Base-by-base conservation (phyloP, 768 basidiomycete genomes). In the Rhodotorula taiwanensis region DNA sequence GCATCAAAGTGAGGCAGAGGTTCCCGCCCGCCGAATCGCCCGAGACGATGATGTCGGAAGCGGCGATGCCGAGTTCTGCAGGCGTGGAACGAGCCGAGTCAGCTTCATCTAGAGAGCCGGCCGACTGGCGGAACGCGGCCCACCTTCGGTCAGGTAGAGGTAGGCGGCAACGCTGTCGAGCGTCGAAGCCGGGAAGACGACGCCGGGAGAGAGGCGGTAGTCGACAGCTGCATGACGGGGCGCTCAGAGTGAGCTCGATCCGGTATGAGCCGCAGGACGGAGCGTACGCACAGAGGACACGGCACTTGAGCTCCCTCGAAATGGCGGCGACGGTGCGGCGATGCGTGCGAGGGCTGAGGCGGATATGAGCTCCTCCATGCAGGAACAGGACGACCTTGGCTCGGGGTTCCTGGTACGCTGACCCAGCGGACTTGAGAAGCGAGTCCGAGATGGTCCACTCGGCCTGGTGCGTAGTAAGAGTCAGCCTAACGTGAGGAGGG, bases 1-100 rank as follows among this genome's bases (percentile, higher is more conserved):
- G 85, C 55, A 93, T 77, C 48, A 93, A 76, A 0, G 89, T 89
- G 4, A 94, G 80, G 39, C 83, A 79, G 20, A 98, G 77, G 1
- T 88, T 91, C 31, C 92, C 93, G 8, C 93, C 93, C 18, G 93
- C 93, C 66, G 89, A 92, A 73, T 98, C 93, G 10, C 93, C 93
- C 21, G 72, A 83, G 58, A 94, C 72, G 54, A 89, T 77, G 64
- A 97, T 87, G 69, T 92, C 90, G 76, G 87, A 84, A 11, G 67
- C 34, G 3, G 67, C 55, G 21, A 69, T 62, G 3, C 34, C 25
- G 47, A 64, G 56, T 0, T 64, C 66, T 63, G 45, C 23, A n/a
- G n/a, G n/a, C n/a, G n/a, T n/a, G n/a, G n/a, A n/a, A n/a, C n/a
- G n/a, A n/a, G 8, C 6, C 27, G 30, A 33, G n/a, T 23, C 6